Conservation (phyloP, 176 grass and related monocot species). For the Carex littledalei region DNA sequence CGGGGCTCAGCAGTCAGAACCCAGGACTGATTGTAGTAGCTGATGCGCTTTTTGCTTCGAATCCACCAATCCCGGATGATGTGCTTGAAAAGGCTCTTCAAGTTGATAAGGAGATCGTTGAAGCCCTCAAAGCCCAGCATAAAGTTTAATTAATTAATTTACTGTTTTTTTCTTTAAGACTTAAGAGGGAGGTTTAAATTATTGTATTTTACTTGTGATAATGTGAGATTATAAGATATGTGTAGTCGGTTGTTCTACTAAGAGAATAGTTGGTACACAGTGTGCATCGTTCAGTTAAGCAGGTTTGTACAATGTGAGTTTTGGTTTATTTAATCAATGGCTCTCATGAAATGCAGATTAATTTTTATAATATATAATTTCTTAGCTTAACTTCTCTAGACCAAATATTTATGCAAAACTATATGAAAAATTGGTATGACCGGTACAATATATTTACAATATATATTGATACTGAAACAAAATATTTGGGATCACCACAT, state of each 20-base stretch:
- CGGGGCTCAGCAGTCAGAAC: conserved; percentile 34
- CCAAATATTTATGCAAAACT: not conserved
- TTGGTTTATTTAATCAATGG: not conserved
- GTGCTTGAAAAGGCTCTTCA: conserved; percentile 41
- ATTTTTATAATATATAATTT: not conserved
- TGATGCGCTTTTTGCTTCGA: conserved; percentile 24
- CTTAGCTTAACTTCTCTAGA: not conserved
- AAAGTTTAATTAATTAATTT: not conserved
- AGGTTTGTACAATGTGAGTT: not conserved
- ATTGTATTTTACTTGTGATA: conserved; percentile 7
- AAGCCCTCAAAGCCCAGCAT: conserved; percentile 23
- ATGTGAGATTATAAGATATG: conserved; percentile 9
- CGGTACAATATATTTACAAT: not conserved
- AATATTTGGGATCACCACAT: not conserved
- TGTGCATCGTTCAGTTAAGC: conserved; percentile 3
- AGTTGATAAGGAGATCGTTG: conserved; percentile 23
- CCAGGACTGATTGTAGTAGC: conserved; percentile 17
- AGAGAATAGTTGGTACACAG: conserved; percentile 2
- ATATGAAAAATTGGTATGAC: not conserved
- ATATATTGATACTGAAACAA: not conserved
- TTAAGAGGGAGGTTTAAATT: not conserved
- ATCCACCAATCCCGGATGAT: conserved; percentile 12
- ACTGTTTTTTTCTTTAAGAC: too few species aligned
- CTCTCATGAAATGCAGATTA: not conserved
- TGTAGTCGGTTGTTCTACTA: not conserved